These are phyloP conservation scores for Termitomyces sp. DNA, from an alignment of 768 basidiomycete genomes.

Conservation along the genomic window DNA sequence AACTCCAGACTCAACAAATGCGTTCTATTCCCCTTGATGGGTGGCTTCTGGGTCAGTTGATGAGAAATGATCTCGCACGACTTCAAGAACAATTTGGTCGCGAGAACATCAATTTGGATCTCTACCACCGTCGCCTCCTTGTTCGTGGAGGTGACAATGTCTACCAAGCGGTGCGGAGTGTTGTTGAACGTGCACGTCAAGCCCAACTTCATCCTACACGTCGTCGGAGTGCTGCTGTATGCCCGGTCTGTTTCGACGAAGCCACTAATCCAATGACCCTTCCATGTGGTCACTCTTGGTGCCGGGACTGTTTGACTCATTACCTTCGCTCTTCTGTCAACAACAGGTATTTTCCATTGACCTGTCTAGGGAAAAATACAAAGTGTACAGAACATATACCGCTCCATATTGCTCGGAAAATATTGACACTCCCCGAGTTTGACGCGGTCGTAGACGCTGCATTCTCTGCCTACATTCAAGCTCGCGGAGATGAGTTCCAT, in stretches of 20 bases:
- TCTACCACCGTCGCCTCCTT: slow-evolving; percentile 32
- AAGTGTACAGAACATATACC: slow-evolving; percentile 55
- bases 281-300: slow-evolving; percentile 65
- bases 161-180: slow-evolving; percentile 36
- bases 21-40: slow-evolving; percentile 43
- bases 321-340: slow-evolving; percentile 57
- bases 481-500: slow-evolving; percentile 55
- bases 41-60: slow-evolving; percentile 37
- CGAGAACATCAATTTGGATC: slow-evolving; percentile 52
- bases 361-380: slow-evolving; percentile 61
- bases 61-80: slow-evolving; percentile 36
- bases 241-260: slow-evolving; percentile 68
- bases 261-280: slow-evolving; percentile 46
- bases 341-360: slow-evolving; percentile 61
- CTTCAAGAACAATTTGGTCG: slow-evolving; percentile 46
- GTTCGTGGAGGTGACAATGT: slow-evolving; percentile 51
- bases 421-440: slow-evolving; percentile 50
- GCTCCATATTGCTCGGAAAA: slow-evolving; percentile 38
- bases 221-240: slow-evolving; percentile 24
- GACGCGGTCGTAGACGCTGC: slow-evolving; percentile 51
- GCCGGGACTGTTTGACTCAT: slow-evolving; percentile 50
- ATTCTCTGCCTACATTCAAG: slow-evolving; percentile 54
- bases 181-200: slow-evolving; percentile 27
- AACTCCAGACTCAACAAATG: slow-evolving; percentile 35
- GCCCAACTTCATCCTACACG: slow-evolving; percentile 14